Evolutionary conservation across 192 early-diverging fungal genomes (phyloP), one percentile per base, ranked within the genome.

Genomic region (Backusella westeae): DNA sequence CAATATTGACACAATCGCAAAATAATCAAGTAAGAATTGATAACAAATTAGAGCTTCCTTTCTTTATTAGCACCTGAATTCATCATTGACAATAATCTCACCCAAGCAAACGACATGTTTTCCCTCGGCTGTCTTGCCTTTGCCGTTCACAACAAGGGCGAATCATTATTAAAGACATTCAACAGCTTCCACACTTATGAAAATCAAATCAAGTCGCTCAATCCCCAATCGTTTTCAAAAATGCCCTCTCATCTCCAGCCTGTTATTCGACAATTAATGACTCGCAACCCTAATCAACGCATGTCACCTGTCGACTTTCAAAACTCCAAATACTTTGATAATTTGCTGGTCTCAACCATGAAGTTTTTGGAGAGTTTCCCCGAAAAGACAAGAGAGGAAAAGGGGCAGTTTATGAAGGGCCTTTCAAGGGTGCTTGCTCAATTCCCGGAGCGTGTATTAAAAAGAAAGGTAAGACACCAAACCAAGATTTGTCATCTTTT

Each of bases 361-460:
- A 86, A 88, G 56, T 96, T 91, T 71, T 85, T 96, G 76, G 95
- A 95, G 72, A 82, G 84, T 17, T 88, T 96, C 75, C 90, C 92
- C 1, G 94, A 94, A 74, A 95, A 96, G 80, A 85, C 92, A 0
- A 78, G 83, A 56, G 93, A 94, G 36, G 90, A 94, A 65, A 95
- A 96, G 73, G 81, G 87, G 8, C 89, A 90, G 34, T 96, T 96
- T 67, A 87, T 96, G 87, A 91, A 92, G 76, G 92, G 91, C 0
- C 82, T 96, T 49, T 82, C 86, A 7, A 84, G 89, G 10, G 87
- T 95, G 34, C 79, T 96, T 38, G 85, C 88, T 4, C 88, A 90
- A 81, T 96, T 94, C 69, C 90, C 94, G 0, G 86, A 88, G 7
- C 83, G 93, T 7, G 88, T 94, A 9, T 73, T 90, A 26, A 77